Base-by-base conservation (phyloP, 108 stramenopile genomes). In the Skeletonema tropicum region DNA sequence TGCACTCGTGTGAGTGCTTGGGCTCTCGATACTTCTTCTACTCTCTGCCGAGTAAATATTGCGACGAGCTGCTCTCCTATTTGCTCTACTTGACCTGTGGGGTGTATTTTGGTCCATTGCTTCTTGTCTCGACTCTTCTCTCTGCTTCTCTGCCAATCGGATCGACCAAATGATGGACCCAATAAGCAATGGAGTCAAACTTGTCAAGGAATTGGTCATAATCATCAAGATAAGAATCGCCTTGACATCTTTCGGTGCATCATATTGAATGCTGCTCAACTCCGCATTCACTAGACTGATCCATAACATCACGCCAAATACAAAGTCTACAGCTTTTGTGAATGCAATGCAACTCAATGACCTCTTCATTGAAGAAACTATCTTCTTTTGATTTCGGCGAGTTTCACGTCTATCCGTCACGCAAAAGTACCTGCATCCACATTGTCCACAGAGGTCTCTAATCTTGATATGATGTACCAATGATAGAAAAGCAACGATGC, bases 161-260 rank as follows among this genome's bases (percentile, higher is more conserved):
- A 55, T 66, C 46, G 26, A 75, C 74, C 58, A 68, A 23, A 30
- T 32, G 15, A 75, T 66, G 45, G 39, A 41, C 25, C 26, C 31
- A 6, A 36, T 38, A 6, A 75, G 74, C 5, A 52, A 9, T 2
- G 66, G 42, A 33, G 59, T 15, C 15, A 68, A 14, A 60, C 45
- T 68, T n/a, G 74, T 64, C 11, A 75, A 57, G 1, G 60, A 6
- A 33, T 67, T 57, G 11, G 60, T 57, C 7, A 60, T 0, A 12
- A 46, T n/a, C 9, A 75, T 66, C 42, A 75, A 60, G 46, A 21
- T 21, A 6, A 61, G 42, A 46, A 75, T 17, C 7, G 58, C 41
- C 13, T 31, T 75, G 3, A 55, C 32, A n/a, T 75, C 66, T 33
- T 75, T 67, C n/a, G 74, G 74, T 19, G 59, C 74, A 46, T 60